Base-by-base conservation (phyloP, 192 early-diverging fungal genomes). In the Gigaspora rosea region DNA sequence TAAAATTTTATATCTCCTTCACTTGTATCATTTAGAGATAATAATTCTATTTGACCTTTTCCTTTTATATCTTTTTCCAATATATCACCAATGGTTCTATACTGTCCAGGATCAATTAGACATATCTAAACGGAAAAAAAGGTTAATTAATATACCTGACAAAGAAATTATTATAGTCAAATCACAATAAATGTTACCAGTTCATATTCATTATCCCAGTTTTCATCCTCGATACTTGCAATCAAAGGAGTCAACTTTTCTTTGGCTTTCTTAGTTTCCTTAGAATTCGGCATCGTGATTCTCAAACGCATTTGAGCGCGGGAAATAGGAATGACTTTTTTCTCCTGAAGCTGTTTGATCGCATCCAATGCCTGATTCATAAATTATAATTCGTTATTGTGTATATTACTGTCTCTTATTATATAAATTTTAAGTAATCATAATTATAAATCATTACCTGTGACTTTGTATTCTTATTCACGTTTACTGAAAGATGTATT, bases 31-130 rank as follows among this genome's bases (percentile, higher is more conserved):
- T 88, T 87, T 57, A 95, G 80, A 78, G 85, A 94, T 79, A 97
- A 86, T 63, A 99, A 88, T 78, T 96, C 98, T 20, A 99, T 82
- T 74, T 93, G 89, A 48, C 95, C 96, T 41, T 92, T 88, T 57
- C 97, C 97, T 75, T 92, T 95, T 41, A 92, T 92, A 75, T 97
- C 95, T 13, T 82, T 80, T 70, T 92, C 87, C n/a, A 99, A 73
- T 47, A 97, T 71, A 22, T 97, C 97, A n/a, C 85, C 90, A 32
- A 99, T 87, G 0, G 80, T 79, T 64, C 95, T 86, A 82, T 93
- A 98, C 75, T 95, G 91, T 59, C 98, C 97, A 2, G 98, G 98
- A 85, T 98, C 96, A 74, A 98, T 92, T 61, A 93, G 75, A 41
- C 90, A 87, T 52, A 91, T 87, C 93, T 94, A 78, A 50, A 78